phyloP scores from a whole-genome alignment of 208 protist species.

The Leishmania guyanensis region DNA sequence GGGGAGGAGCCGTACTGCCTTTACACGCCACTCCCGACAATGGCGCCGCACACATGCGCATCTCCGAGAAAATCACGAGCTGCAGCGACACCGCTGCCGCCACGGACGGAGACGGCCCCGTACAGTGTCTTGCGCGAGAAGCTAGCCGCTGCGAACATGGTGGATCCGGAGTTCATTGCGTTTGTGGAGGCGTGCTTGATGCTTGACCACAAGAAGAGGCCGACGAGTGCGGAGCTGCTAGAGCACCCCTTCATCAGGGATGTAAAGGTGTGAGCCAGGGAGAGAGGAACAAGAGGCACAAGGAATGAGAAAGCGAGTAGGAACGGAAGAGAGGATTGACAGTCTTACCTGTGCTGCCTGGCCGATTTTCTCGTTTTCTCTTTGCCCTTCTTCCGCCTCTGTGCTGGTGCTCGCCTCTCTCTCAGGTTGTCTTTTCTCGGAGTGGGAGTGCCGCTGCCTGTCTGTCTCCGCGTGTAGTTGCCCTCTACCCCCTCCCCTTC shows the following conservation, averaged over 20 bases:
- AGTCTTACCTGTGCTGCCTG: background rate
- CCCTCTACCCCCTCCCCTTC: background rate
- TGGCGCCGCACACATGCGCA: constrained; percentile 26
- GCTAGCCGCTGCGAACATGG: constrained; percentile 65
- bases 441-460: background rate
- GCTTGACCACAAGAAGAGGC: constrained; percentile 84
- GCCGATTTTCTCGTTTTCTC: background rate
- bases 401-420: background rate
- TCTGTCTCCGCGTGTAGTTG: background rate
- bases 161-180: constrained; percentile 78
- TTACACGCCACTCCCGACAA: constrained; percentile 69
- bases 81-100: background rate
- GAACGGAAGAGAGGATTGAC: background rate
- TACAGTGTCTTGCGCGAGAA: constrained; percentile 80
- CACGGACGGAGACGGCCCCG: constrained; percentile 32
- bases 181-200: constrained; percentile 90
- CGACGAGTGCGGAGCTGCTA: constrained; percentile 78
- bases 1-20: constrained; percentile 73
- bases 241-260: constrained; percentile 86
- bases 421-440: background rate
- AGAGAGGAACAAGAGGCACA: background rate
- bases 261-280: constrained; percentile 32
- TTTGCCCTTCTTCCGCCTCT: background rate
- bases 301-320: background rate
- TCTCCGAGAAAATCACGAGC: constrained; percentile 17